A percentile compares a stretch with the other conserved stretches of the same genome.
phyloP scores from a whole-genome alignment of 495 filamentous ascomycete species.

The Penicillium coprophilum region DNA sequence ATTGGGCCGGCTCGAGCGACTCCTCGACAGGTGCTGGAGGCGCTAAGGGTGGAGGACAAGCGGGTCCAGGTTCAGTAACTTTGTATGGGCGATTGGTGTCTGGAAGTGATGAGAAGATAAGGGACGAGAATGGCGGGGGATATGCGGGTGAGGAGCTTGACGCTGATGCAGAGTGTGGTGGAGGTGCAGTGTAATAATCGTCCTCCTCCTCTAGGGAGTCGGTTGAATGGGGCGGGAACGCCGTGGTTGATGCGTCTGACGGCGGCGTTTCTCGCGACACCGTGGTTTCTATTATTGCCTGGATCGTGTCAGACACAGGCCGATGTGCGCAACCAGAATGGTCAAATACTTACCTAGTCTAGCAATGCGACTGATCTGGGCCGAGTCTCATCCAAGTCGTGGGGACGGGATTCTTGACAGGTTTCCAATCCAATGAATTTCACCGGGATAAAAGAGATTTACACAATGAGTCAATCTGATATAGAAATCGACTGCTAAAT shows the following conservation, averaged over 20 bases:
- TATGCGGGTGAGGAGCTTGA: slow-evolving; percentile 51
- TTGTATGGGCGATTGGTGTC: slow-evolving; percentile 49
- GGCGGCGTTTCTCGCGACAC: slow-evolving; percentile 68
- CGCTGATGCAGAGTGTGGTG: slow-evolving; percentile 65
- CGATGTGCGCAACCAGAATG: slow-evolving; percentile 5
- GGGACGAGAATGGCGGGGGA: slow-evolving; percentile 65
- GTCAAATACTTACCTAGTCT: slow-evolving; percentile 19
- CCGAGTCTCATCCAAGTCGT: background rate
- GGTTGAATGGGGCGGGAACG: slow-evolving; percentile 56
- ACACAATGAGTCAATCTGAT: background rate
- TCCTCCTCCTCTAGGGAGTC: slow-evolving; percentile 49
- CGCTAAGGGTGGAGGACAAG: slow-evolving; percentile 60
- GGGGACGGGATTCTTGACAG: background rate
- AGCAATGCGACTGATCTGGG: slow-evolving; percentile 28
- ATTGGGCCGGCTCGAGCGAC: slow-evolving; percentile 47
- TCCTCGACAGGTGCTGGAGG: slow-evolving; percentile 40
- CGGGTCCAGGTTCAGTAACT: slow-evolving; percentile 55
- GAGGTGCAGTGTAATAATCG: slow-evolving; percentile 57
- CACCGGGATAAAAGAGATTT: background rate
- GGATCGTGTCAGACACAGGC: slow-evolving; percentile 6
- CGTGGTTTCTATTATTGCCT: slow-evolving; percentile 41
- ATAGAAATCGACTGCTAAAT: background rate
- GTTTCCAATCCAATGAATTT: background rate
- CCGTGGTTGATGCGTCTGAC: slow-evolving; percentile 61
- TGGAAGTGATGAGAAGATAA: slow-evolving; percentile 49